A percentile compares a stretch with the other conserved stretches of the same genome.
Conservation (phyloP, 129 eudicot species). For the Gnaphalium uliginosum region DNA sequence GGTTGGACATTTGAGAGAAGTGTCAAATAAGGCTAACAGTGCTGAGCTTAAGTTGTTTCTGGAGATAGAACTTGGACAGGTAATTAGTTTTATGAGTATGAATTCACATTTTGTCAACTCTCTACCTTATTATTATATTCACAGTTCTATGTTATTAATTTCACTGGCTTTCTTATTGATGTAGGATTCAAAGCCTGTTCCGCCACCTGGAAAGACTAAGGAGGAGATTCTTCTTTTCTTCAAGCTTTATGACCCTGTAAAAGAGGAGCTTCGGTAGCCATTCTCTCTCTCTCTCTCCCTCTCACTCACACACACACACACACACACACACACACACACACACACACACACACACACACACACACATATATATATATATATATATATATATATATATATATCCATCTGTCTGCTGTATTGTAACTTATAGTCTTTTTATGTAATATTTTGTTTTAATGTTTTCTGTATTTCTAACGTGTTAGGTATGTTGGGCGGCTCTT, state of each 20-base stretch:
- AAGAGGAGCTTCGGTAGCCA: constrained; percentile 83
- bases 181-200: constrained; percentile 69
- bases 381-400: too few relatives aligned
- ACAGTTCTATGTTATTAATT: neutral
- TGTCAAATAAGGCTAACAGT: constrained; percentile 63
- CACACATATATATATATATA: too few relatives aligned
- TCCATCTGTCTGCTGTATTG: too few relatives aligned
- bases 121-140: neutral
- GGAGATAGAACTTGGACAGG: constrained; percentile 79
- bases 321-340: too few relatives aligned
- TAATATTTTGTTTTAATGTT: neutral
- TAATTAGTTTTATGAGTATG: constrained; percentile 20
- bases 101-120: constrained; percentile 9
- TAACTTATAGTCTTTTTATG: neutral
- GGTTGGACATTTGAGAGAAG: constrained; percentile 87
- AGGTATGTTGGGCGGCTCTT: constrained; percentile 88
- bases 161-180: constrained; percentile 25
- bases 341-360: too few relatives aligned
- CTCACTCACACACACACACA: too few relatives aligned
- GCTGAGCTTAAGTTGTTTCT: constrained; percentile 83
- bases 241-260: constrained; percentile 83
- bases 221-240: constrained; percentile 86
- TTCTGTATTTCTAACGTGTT: constrained; percentile 9
- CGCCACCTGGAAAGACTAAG: constrained; percentile 69
- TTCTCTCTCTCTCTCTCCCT: neutral